Evolutionary conservation across 2,329 filamentous ascomycete species (phyloP).

Genomic region (Colletotrichum scovillei): DNA sequence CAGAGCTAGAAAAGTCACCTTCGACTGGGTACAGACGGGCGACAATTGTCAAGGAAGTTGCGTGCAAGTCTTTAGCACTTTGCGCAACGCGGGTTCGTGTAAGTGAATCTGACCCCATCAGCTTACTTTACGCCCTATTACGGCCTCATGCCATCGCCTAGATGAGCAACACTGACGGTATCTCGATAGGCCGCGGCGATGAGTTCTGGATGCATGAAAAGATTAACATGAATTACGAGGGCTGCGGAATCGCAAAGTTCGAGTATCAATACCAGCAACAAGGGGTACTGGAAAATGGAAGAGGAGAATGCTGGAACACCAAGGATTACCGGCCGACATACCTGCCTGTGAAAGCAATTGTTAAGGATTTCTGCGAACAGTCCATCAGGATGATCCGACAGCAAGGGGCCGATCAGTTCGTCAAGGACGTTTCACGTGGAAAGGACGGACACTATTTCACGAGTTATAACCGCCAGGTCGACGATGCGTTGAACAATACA

Average conservation of each 20-base stretch:
- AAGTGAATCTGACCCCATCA: background rate
- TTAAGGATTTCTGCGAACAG: slow-evolving; percentile 7
- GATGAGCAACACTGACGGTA: background rate
- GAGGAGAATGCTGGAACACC: slow-evolving; percentile 16
- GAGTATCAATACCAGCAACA: background rate
- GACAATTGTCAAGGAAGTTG: slow-evolving; percentile 6
- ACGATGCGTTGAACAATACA: background rate
- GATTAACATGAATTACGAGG: background rate
- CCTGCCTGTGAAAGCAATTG: background rate
- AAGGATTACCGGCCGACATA: slow-evolving; percentile 8
- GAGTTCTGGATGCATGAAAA: slow-evolving; percentile 27
- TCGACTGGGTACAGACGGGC: background rate
- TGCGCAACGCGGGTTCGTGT: slow-evolving; percentile 7
- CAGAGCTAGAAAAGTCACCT: background rate
- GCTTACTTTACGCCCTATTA: background rate
- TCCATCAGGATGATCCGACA: background rate
- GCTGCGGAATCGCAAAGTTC: slow-evolving; percentile 16
- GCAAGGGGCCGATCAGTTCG: background rate
- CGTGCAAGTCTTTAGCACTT: slow-evolving; percentile 9
- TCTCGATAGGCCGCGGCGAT: background rate
- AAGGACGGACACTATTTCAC: slow-evolving; percentile 20
- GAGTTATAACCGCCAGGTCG: slow-evolving; percentile 18
- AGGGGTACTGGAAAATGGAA: slow-evolving; percentile 2
- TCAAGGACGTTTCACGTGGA: background rate
- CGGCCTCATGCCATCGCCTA: too few relatives aligned